Evolutionary conservation across 345 rosid genomes (phyloP).

Genomic region (Bruguiera parviflora): DNA sequence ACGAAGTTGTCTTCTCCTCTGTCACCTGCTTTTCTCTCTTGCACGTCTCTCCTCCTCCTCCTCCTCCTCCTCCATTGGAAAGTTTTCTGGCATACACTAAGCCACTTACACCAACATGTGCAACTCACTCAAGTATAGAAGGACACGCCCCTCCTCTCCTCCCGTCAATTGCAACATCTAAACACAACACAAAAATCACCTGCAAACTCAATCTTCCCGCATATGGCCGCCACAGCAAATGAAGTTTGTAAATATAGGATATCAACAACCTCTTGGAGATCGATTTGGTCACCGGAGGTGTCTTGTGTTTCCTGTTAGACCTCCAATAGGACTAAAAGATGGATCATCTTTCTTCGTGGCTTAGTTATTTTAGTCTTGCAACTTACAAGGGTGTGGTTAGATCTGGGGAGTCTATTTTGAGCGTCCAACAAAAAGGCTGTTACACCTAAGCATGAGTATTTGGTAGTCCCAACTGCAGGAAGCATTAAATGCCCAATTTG

Average conservation of each 20-base stretch:
- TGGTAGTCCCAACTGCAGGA: too few relatives aligned
- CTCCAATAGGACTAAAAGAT: constrained; percentile 15
- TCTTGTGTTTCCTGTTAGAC: background rate
- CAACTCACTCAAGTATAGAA: constrained; percentile 69
- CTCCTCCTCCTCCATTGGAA: constrained; percentile 37
- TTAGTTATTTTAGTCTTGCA: constrained; percentile 19
- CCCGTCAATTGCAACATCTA: constrained; percentile 53
- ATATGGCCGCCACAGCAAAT: constrained; percentile 8
- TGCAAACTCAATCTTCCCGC: constrained; percentile 12
- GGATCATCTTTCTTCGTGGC: constrained; percentile 10
- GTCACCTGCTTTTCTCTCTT: constrained; percentile 40
- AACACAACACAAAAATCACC: constrained; percentile 52
- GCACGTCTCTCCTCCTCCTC: constrained; percentile 21
- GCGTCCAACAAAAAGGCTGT: constrained; percentile 37
- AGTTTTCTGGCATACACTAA: constrained; percentile 43
- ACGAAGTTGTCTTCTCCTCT: constrained; percentile 57
- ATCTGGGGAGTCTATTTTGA: constrained; percentile 17
- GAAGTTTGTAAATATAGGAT: constrained; percentile 24
- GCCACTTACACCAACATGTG: constrained; percentile 50
- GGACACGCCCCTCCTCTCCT: constrained; percentile 35
- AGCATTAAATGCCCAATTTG: too few relatives aligned
- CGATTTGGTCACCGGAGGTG: constrained; percentile 26
- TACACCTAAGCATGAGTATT: constrained; percentile 48
- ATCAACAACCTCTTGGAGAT: constrained; percentile 29
- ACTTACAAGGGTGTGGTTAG: constrained; percentile 31